Base-by-base conservation (phyloP, 768 basidiomycete genomes). In the Russula foetens region DNA sequence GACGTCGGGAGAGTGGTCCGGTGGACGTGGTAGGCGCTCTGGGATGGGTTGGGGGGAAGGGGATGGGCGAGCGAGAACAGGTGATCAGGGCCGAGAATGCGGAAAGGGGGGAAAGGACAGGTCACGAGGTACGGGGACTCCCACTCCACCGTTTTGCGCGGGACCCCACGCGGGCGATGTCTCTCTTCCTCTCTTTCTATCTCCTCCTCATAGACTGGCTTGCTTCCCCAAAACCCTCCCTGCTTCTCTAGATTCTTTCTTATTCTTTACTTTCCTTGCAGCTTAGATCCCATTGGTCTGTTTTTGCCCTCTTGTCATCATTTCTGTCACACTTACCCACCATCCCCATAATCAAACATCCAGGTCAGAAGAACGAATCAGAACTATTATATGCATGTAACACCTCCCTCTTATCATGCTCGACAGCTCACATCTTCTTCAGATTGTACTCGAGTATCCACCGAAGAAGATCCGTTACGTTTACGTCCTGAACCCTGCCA, bases 381-480 rank as follows among this genome's bases (percentile, higher is more conserved):
- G 47, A 53, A 43, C 28, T 60, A 44, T 57, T 54, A 56, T 64
- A 66, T 66, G 63, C 55, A 49, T 41, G 62, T 64, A 41, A 19
- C 21, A 24, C 31, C 53, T 19, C 35, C 9, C 38, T 14, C 41
- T 9, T 14, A 5, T 24, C 29, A n/a, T 29, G 0, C 24, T 28
- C 31, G 35, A 9, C 19, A 33, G 23, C 51, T 56, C 41, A 60
- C 38, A 31, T 44, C 8, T 41, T 38, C 45, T 51, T 23, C 39
- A 65, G 64, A 60, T 64, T 66, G 45, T 64, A 60, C 54, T 64
- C 45, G 51, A 58, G 47, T 55, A 49, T 63, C 61, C 47, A 33
- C 57, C 62, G 45, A 59, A 55, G 47, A 65, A 65, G 53, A 54
- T 65, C 58, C 62, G 64, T 44, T 39, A 41, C 62, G 51, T 46